Evolutionary conservation across 2,329 filamentous ascomycete genomes (phyloP).

Genomic region (Diaporthe eres): DNA sequence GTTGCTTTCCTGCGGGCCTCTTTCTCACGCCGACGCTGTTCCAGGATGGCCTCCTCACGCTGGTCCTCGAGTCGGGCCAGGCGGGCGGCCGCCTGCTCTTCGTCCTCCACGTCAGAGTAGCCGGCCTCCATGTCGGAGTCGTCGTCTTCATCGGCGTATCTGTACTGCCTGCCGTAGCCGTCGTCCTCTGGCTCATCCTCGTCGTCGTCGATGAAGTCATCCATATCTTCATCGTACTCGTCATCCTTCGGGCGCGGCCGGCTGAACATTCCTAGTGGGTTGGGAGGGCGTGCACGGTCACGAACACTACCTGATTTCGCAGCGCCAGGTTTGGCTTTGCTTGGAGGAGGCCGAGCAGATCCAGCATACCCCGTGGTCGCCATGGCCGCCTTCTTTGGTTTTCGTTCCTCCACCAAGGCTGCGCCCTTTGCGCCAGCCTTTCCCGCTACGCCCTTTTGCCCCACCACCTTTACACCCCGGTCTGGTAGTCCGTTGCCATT

Average conservation of each 20-base stretch:
- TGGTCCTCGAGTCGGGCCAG: slow-evolving; percentile 78
- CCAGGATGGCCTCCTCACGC: slow-evolving; percentile 74
- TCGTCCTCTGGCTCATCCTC: slow-evolving; percentile 64
- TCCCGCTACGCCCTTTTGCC: slow-evolving; percentile 31
- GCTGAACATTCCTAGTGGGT: slow-evolving; percentile 51
- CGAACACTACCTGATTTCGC: slow-evolving; percentile 47
- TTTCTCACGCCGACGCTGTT: slow-evolving; percentile 73
- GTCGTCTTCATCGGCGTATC: slow-evolving; percentile 72
- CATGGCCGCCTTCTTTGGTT: slow-evolving; percentile 71
- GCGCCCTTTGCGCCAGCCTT: slow-evolving; percentile 46
- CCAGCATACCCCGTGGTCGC: slow-evolving; percentile 77
- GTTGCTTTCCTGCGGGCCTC: slow-evolving; percentile 63
- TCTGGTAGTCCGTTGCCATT: slow-evolving; percentile 34
- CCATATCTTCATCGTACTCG: slow-evolving; percentile 72
- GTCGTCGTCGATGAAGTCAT: slow-evolving; percentile 74
- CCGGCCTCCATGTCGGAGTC: slow-evolving; percentile 87
- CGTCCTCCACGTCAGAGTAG: slow-evolving; percentile 78
- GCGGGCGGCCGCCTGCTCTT: slow-evolving; percentile 75
- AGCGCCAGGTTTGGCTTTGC: slow-evolving; percentile 47
- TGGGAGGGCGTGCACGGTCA: slow-evolving; percentile 44
- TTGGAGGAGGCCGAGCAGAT: slow-evolving; percentile 72
- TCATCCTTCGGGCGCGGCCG: slow-evolving; percentile 60
- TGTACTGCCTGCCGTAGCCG: slow-evolving; percentile 52
- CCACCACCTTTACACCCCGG: slow-evolving; percentile 19
- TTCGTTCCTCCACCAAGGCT: slow-evolving; percentile 64